Evolutionary conservation across 2,329 filamentous ascomycete genomes (phyloP).

Genomic region (Cladosporium halotolerans): DNA sequence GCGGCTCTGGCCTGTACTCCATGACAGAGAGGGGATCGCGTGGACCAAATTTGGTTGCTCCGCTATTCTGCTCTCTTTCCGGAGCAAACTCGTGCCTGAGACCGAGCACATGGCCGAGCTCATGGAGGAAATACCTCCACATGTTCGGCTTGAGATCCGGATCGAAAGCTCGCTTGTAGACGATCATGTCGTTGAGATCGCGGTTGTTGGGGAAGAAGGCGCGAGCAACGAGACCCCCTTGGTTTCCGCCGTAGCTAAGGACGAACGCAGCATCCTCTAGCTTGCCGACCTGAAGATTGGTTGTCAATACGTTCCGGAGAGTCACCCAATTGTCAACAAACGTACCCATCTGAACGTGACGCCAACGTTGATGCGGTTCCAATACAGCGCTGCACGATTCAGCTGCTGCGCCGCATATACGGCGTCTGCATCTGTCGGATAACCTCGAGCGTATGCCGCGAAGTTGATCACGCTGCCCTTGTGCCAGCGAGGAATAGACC

Average conservation of each 20-base stretch:
- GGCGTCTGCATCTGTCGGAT: not conserved
- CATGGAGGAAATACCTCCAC: not conserved
- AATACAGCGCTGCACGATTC: not conserved
- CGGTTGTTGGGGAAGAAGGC: not conserved
- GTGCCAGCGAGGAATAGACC: not conserved
- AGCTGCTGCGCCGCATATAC: not conserved
- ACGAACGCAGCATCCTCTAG: not conserved
- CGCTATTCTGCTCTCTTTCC: not conserved
- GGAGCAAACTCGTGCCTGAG: not conserved
- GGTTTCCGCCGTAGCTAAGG: not conserved
- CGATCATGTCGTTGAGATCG: not conserved
- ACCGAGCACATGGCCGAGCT: not conserved
- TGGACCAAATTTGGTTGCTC: not conserved
- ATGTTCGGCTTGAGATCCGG: not conserved
- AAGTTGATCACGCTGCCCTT: slow-evolving; percentile 1
- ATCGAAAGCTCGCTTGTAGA: not conserved
- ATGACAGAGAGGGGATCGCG: slow-evolving; percentile 1
- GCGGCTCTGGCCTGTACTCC: not conserved
- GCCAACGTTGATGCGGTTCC: not conserved
- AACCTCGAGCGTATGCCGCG: slow-evolving; percentile 1
- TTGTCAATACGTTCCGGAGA: too few relatives aligned
- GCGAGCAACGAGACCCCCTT: not conserved
- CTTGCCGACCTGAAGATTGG: not conserved
- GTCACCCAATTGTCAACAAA: not conserved
- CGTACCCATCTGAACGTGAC: slow-evolving; percentile 1